These are phyloP conservation scores for Calonectria leucothoes DNA, from an alignment of 2,329 filamentous ascomycete genomes.

Conservation along the genomic window DNA sequence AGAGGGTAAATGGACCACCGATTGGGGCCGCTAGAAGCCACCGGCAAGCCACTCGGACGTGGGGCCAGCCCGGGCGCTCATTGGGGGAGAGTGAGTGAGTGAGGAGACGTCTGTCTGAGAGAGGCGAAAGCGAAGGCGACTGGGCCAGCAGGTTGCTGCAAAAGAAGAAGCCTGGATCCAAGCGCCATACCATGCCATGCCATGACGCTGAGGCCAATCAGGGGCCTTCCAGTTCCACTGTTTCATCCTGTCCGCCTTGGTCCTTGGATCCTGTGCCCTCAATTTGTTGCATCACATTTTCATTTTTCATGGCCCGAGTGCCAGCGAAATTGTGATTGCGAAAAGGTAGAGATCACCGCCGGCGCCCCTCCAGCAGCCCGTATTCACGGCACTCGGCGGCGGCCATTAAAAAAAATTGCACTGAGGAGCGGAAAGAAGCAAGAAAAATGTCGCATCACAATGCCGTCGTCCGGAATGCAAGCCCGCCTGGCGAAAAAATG, in stretches of 20 bases:
- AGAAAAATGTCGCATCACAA: not conserved
- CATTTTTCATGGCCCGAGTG: not conserved
- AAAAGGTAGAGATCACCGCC: not conserved
- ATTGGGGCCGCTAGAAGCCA: conserved; percentile 10
- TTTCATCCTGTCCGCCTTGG: conserved; percentile 15
- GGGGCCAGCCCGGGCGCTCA: not conserved
- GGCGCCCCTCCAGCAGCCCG: not conserved
- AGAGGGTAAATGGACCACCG: not conserved
- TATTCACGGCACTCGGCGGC: not conserved
- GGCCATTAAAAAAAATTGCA: not conserved
- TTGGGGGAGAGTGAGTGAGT: too few species aligned
- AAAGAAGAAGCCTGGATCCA: not conserved
- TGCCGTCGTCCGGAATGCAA: conserved; percentile 9
- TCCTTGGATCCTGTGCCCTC: conserved; percentile 3
- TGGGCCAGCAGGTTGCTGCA: not conserved
- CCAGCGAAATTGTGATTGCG: conserved; percentile 6
- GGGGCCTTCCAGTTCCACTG: conserved; percentile 1
- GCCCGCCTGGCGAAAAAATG: not conserved
- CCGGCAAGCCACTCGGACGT: conserved; percentile 11
- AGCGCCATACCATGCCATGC: too few species aligned
- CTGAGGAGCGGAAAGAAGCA: not conserved
- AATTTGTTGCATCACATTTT: conserved; percentile 15
- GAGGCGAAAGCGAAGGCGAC: not conserved
- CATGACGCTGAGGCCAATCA: conserved; percentile 2
- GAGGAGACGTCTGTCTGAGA: not conserved